These are phyloP conservation scores for Oleoguttula mirabilis DNA, from an alignment of 495 filamentous ascomycete species.

Conservation along the genomic window DNA sequence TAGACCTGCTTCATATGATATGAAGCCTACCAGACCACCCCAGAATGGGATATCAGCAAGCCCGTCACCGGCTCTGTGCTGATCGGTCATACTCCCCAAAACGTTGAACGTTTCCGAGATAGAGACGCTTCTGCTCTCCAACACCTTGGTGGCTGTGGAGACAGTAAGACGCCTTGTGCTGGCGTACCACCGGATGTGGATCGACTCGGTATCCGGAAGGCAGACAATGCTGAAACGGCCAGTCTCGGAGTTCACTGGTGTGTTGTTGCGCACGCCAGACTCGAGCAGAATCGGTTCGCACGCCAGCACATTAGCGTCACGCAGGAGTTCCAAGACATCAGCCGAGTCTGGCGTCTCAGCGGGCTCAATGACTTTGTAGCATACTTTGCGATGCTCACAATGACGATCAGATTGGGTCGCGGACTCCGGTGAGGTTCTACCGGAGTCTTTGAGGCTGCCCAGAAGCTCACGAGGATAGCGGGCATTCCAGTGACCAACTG, in stretches of 20 bases:
- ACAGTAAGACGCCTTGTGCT: constrained; percentile 23
- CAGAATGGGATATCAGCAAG: constrained; percentile 51
- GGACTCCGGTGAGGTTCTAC: not conserved
- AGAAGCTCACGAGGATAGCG: not conserved
- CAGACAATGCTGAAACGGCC: constrained; percentile 61
- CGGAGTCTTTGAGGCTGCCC: not conserved
- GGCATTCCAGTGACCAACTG: constrained; percentile 42
- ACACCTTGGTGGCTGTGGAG: not conserved
- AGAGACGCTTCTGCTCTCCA: not conserved
- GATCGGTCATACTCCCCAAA: constrained; percentile 47
- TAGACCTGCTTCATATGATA: constrained; percentile 79
- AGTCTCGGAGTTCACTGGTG: constrained; percentile 30
- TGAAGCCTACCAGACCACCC: constrained; percentile 82
- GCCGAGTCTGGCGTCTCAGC: too few species aligned
- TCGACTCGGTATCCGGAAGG: constrained; percentile 38
- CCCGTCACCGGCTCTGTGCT: constrained; percentile 35
- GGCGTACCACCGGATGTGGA: constrained; percentile 42
- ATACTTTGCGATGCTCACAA: too few species aligned
- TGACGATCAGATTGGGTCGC: too few species aligned
- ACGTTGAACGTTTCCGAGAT: not conserved
- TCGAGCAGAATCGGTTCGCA: constrained; percentile 19
- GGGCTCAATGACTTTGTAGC: too few species aligned
- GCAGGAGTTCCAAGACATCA: too few species aligned
- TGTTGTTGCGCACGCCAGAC: constrained; percentile 7
- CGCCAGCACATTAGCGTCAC: too few species aligned